A percentile compares a stretch with the other conserved stretches of the same genome.
These are phyloP conservation scores for Acidiella bohemica DNA, from an alignment of 495 filamentous ascomycete species.

Conservation along the genomic window DNA sequence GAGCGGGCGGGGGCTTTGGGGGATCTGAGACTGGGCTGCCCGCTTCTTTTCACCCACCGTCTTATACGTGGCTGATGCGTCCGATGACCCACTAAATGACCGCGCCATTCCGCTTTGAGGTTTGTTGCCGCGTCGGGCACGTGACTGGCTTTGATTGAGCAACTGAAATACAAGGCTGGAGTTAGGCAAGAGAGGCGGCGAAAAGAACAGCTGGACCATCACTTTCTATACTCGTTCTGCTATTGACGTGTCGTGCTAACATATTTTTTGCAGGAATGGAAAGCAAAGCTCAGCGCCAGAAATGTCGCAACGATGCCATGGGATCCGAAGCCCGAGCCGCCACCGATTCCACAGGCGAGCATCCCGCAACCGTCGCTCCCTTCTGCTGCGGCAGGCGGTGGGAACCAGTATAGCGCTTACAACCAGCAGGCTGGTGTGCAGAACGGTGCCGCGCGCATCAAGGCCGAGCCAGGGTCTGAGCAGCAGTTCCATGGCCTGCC, in stretches of 20 bases:
- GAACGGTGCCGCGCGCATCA: slow-evolving; percentile 44
- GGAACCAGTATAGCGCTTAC: slow-evolving; percentile 4
- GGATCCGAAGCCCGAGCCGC: slow-evolving; percentile 58
- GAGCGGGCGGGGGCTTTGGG: slow-evolving; percentile 14
- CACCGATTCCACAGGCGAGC: slow-evolving; percentile 34
- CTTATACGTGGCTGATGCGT: slow-evolving; percentile 17
- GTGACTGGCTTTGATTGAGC: too few relatives aligned
- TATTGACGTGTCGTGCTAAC: too few relatives aligned
- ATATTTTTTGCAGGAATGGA: slow-evolving; percentile 78
- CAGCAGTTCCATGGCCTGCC: slow-evolving; percentile 10
- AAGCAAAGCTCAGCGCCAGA: slow-evolving; percentile 69
- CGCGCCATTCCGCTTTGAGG: too few relatives aligned
- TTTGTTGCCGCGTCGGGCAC: too few relatives aligned
- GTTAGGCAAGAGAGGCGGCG: too few relatives aligned
- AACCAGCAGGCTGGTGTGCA: slow-evolving; percentile 3
- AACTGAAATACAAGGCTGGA: too few relatives aligned
- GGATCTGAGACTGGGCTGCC: slow-evolving; percentile 9
- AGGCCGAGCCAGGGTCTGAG: slow-evolving; percentile 46
- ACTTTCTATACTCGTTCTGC: too few relatives aligned
- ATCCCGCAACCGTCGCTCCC: slow-evolving; percentile 4
- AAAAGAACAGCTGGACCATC: too few relatives aligned
- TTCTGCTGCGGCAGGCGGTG: slow-evolving; percentile 4
- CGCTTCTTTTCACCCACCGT: slow-evolving; percentile 15
- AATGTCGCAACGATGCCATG: slow-evolving; percentile 83
- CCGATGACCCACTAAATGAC: slow-evolving; percentile 5